Evolutionary conservation across 768 basidiomycete species (phyloP).

Genomic region (Tylopilus rubrobrunneus): DNA sequence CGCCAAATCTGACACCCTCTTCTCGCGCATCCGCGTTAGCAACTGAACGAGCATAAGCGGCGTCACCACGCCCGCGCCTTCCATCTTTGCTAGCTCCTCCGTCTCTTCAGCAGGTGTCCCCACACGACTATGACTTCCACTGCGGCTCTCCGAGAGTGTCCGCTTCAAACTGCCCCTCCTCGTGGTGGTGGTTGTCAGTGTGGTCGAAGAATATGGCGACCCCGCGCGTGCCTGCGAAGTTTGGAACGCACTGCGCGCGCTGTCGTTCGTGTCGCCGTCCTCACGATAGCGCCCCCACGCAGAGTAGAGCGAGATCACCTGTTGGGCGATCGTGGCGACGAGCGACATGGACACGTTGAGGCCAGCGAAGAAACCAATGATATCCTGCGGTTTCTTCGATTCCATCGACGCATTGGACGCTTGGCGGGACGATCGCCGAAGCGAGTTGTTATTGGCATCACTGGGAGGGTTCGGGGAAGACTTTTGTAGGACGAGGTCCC

Average conservation of each 20-base stretch:
- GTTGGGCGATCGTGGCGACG: slow-evolving; percentile 82
- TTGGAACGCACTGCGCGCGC: slow-evolving; percentile 17
- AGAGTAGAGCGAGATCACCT: slow-evolving; percentile 86
- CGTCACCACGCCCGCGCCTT: slow-evolving; percentile 40
- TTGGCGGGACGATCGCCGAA: slow-evolving; percentile 55
- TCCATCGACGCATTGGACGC: slow-evolving; percentile 30
- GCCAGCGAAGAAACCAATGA: slow-evolving; percentile 77
- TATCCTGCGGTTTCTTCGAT: slow-evolving; percentile 50
- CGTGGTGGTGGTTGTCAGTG: background rate
- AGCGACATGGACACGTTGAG: slow-evolving; percentile 83
- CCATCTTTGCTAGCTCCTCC: slow-evolving; percentile 19
- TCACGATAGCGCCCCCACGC: slow-evolving; percentile 86
- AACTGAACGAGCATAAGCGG: slow-evolving; percentile 53
- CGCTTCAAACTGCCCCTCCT: slow-evolving; percentile 23
- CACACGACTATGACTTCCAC: slow-evolving; percentile 24
- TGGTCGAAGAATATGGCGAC: slow-evolving; percentile 20
- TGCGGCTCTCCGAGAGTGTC: slow-evolving; percentile 17
- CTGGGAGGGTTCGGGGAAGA: slow-evolving; percentile 23
- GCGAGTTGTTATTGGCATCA: slow-evolving; percentile 33
- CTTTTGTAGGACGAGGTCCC: slow-evolving; percentile 40
- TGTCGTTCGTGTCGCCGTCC: slow-evolving; percentile 42
- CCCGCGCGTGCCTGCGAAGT: slow-evolving; percentile 8
- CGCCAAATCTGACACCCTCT: slow-evolving; percentile 52
- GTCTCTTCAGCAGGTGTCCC: slow-evolving; percentile 26
- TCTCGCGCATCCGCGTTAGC: slow-evolving; percentile 66